phyloP scores from a whole-genome alignment of 1,284 basidiomycete genomes.

The Moniliella sp. region DNA sequence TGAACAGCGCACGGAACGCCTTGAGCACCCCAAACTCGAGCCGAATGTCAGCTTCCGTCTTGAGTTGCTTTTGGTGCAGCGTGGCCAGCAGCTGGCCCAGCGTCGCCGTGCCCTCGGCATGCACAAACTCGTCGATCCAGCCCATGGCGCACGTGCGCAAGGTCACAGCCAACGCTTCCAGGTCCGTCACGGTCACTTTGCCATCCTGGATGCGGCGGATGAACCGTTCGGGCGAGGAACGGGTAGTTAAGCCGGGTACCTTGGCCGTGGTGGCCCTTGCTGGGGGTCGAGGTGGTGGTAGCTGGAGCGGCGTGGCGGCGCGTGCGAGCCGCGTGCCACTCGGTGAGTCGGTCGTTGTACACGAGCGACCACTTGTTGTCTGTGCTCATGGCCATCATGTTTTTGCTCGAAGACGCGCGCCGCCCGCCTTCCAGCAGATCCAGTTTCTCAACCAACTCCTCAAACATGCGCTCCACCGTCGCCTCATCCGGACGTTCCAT shows the following conservation, averaged over 20 bases:
- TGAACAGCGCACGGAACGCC: conserved; percentile 64
- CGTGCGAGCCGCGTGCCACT: conserved; percentile 43
- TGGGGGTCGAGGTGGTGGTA: too few relatives aligned
- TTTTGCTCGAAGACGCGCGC: too few relatives aligned
- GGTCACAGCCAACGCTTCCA: conserved; percentile 54
- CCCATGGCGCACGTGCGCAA: conserved; percentile 41
- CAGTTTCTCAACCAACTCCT: conserved; percentile 28
- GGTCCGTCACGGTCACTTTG: conserved; percentile 59
- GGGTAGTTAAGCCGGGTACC: too few relatives aligned
- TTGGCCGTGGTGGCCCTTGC: too few relatives aligned
- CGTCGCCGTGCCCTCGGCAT: conserved; percentile 54
- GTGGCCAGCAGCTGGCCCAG: conserved; percentile 48
- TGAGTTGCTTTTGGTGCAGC: conserved; percentile 18
- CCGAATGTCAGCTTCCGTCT: conserved; percentile 43
- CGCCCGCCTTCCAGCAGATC: conserved; percentile 22
- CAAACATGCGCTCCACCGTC: conserved; percentile 26
- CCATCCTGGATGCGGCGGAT: conserved; percentile 69
- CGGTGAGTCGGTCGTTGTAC: conserved; percentile 57
- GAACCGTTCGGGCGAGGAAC: conserved; percentile 43
- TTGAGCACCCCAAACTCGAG: conserved; percentile 77
- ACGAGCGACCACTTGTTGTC: conserved; percentile 87
- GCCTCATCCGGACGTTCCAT: conserved; percentile 15
- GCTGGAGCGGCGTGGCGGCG: too few relatives aligned
- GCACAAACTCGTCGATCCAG: conserved; percentile 31
- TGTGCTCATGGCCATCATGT: conserved; percentile 24